phyloP scores from a whole-genome alignment of 139 green algal genomes.

The Micractinium conductrix region DNA sequence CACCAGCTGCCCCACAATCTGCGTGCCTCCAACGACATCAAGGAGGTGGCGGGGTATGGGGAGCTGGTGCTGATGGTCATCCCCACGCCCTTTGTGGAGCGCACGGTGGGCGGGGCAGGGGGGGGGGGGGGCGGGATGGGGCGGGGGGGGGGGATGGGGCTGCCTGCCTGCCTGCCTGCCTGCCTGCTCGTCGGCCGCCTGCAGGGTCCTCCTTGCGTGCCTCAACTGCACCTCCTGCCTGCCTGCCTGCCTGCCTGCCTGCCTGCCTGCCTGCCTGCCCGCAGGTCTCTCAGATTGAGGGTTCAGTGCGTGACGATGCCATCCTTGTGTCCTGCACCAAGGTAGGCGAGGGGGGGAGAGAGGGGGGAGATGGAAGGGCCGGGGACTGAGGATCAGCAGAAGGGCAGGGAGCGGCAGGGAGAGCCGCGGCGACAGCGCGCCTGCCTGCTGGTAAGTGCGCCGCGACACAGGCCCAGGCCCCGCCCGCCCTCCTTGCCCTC shows the following conservation, averaged over 20 bases:
- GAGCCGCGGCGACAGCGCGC: too few relatives aligned
- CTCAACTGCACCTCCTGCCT: background rate
- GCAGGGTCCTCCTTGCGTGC: background rate
- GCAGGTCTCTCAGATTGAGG: conserved; percentile 15
- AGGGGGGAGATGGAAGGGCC: too few relatives aligned
- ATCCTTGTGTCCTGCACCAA: conserved; percentile 85
- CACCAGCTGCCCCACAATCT: conserved; percentile 59
- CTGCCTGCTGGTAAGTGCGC: too few relatives aligned
- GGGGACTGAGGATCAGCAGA: too few relatives aligned
- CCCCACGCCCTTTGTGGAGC: conserved; percentile 79
- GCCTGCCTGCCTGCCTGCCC: background rate
- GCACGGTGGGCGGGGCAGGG: conserved; percentile 50
- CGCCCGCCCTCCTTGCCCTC: too few relatives aligned
- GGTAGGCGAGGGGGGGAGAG: too few relatives aligned
- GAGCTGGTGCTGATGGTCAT: conserved; percentile 87
- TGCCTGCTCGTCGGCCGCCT: background rate
- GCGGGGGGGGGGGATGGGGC: too few relatives aligned
- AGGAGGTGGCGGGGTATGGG: conserved; percentile 42
- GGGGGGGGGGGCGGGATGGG: background rate
- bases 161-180: background rate
- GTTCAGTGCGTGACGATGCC: conserved; percentile 27
- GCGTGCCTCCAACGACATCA: conserved; percentile 57
- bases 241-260: too few relatives aligned
- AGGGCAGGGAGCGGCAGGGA: too few relatives aligned
- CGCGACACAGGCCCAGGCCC: too few relatives aligned